Percentiles rank a stretch among this genome's conserved stretches.
phyloP scores from a whole-genome alignment of 2,329 filamentous ascomycete species.

The Ophiostoma ips region DNA sequence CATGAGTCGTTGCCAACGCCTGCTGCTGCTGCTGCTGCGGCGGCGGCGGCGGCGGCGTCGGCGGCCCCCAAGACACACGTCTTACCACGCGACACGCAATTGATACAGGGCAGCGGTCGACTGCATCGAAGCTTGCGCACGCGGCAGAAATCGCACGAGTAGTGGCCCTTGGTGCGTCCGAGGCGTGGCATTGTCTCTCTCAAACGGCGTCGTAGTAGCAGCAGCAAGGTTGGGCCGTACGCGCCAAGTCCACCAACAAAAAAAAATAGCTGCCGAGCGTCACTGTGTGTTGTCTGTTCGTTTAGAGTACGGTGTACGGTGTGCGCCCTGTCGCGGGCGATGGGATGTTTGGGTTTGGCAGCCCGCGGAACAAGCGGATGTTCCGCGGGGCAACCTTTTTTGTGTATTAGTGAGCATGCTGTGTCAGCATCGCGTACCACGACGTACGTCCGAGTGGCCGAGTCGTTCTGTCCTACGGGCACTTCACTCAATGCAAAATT shows the following conservation, averaged over 20 bases:
- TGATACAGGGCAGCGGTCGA: constrained; percentile 7
- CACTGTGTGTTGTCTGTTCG: too few species aligned
- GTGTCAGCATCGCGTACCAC: too few species aligned
- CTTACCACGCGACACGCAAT: constrained; percentile 9
- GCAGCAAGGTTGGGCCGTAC: not conserved
- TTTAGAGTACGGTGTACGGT: too few species aligned
- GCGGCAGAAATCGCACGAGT: constrained; percentile 9
- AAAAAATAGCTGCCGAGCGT: too few species aligned
- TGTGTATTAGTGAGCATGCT: too few species aligned
- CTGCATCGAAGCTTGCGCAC: constrained; percentile 9
- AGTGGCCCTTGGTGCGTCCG: constrained; percentile 5
- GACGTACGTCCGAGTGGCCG: too few species aligned
- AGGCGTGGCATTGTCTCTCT: not conserved
- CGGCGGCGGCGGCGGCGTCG: too few species aligned
- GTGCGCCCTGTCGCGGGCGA: too few species aligned
- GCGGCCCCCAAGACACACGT: constrained; percentile 1
- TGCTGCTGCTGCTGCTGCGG: not conserved
- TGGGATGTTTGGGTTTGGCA: too few species aligned
- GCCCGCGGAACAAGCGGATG: not conserved
- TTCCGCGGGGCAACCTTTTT: not conserved
- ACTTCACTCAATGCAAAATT: too few species aligned
- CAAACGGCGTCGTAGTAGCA: not conserved
- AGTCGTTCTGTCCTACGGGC: too few species aligned
- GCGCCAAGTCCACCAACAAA: not conserved
- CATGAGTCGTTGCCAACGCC: too few species aligned